A percentile compares a stretch with the other conserved stretches of the same genome.
Evolutionary conservation across 345 rosid species (phyloP).

Genomic region (Moricandia arvensis): DNA sequence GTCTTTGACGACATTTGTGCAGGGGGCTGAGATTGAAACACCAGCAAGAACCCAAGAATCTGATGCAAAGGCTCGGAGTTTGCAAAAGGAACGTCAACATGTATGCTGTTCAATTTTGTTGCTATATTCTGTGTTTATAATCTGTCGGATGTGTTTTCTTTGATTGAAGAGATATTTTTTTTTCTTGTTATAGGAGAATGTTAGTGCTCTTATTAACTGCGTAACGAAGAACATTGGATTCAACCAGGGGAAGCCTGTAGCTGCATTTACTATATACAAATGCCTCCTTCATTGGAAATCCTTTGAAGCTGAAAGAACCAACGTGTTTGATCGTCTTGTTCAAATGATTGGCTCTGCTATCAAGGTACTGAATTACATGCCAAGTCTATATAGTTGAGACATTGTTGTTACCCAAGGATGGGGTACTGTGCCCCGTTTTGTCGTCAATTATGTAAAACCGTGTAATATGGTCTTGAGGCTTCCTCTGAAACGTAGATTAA

Average conservation of each 20-base stretch:
- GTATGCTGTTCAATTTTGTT: constrained; percentile 46
- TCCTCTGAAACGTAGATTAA: constrained; percentile 7
- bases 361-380: constrained; percentile 53
- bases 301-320: constrained; percentile 94
- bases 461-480: neutral
- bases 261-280: constrained; percentile 88
- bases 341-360: constrained; percentile 98
- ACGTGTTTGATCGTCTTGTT: constrained; percentile 92
- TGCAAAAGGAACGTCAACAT: constrained; percentile 71
- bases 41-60: constrained; percentile 57
- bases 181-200: constrained; percentile 64
- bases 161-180: constrained; percentile 10
- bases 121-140: constrained; percentile 20
- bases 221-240: constrained; percentile 74
- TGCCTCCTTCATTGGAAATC: constrained; percentile 98
- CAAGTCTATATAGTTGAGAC: neutral
- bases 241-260: constrained; percentile 85
- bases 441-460: constrained; percentile 3
- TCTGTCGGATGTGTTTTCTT: constrained; percentile 10
- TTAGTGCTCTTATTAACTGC: constrained; percentile 83
- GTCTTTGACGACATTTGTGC: constrained; percentile 31
- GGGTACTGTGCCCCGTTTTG: neutral
- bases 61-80: constrained; percentile 70
- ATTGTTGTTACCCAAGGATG: neutral
- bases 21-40: constrained; percentile 64